Evolutionary conservation across 495 filamentous ascomycete genomes (phyloP).

Genomic region (Trichocladium antarcticum): DNA sequence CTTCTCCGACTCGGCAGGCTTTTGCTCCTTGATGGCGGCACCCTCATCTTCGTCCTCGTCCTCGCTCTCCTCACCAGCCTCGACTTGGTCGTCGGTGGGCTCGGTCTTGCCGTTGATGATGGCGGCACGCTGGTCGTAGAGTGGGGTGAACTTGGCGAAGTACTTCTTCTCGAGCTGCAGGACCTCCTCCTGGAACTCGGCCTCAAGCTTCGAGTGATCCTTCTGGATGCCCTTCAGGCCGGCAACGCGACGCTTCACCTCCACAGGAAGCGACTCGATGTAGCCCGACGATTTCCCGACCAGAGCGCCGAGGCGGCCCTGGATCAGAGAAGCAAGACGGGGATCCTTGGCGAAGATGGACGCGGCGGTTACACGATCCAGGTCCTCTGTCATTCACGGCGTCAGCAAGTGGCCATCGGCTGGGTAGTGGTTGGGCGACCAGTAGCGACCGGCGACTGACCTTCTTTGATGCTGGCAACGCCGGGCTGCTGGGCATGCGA

Average conservation of each 20-base stretch:
- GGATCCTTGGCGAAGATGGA: constrained; percentile 92
- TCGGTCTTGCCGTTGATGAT: constrained; percentile 85
- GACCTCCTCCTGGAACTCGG: constrained; percentile 95
- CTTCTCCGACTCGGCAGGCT: constrained; percentile 32
- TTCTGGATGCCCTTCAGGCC: constrained; percentile 97
- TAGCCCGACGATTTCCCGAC: constrained; percentile 95
- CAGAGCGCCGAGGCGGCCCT: constrained; percentile 85
- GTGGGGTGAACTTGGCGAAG: constrained; percentile 93
- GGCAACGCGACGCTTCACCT: constrained; percentile 83
- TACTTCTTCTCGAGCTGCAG: constrained; percentile 98
- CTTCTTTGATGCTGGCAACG: constrained; percentile 93
- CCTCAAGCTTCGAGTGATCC: constrained; percentile 95
- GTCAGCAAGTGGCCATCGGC: constrained; percentile 1
- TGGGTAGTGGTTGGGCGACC: constrained; percentile 18
- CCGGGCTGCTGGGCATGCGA: constrained; percentile 94
- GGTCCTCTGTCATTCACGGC: constrained; percentile 53
- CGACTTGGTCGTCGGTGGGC: constrained; percentile 74
- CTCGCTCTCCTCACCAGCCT: constrained; percentile 72
- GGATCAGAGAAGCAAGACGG: constrained; percentile 86
- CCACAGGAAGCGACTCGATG: constrained; percentile 82
- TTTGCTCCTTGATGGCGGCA: constrained; percentile 41
- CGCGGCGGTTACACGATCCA: constrained; percentile 76
- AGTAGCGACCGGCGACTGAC: constrained; percentile 41
- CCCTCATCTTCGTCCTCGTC: constrained; percentile 46
- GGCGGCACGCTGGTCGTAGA: constrained; percentile 87